These are phyloP conservation scores for Cantharellus anzutake DNA, from an alignment of 768 basidiomycete genomes.

Conservation along the genomic window DNA sequence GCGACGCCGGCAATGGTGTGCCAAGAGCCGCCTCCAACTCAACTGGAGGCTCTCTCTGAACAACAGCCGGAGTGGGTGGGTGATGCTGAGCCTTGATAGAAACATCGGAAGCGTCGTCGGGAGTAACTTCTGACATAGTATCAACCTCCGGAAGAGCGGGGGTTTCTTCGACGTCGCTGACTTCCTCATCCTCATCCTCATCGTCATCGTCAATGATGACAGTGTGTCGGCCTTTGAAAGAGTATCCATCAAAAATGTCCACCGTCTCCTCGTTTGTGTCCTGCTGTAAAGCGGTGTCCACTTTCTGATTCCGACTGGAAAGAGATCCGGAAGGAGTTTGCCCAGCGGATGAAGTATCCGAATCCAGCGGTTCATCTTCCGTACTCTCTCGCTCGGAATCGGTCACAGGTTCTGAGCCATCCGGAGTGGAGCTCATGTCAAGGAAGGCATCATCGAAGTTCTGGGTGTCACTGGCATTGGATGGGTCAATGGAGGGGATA, in stretches of 20 bases:
- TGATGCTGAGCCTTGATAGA: neutral
- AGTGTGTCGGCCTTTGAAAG: slow-evolving; percentile 75
- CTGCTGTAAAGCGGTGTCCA: neutral
- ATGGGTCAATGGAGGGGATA: slow-evolving; percentile 79
- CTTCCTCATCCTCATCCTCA: slow-evolving; percentile 21
- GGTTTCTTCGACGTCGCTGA: neutral
- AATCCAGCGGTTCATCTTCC: slow-evolving; percentile 21
- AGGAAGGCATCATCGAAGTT: slow-evolving; percentile 97
- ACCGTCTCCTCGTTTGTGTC: slow-evolving; percentile 18
- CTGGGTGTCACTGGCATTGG: slow-evolving; percentile 86
- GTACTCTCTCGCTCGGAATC: slow-evolving; percentile 12
- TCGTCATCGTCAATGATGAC: slow-evolving; percentile 51
- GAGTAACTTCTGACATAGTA: neutral
- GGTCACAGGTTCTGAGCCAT: slow-evolving; percentile 18
- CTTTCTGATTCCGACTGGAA: neutral
- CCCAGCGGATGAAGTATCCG: slow-evolving; percentile 46
- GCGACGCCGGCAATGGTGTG: neutral
- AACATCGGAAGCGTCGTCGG: neutral
- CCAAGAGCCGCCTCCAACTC: neutral
- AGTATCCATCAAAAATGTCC: slow-evolving; percentile 88
- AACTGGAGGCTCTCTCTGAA: too few relatives aligned
- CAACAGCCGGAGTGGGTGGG: neutral
- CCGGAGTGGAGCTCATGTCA: slow-evolving; percentile 73
- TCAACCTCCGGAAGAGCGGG: neutral
- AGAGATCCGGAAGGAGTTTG: neutral